Evolutionary conservation across 768 basidiomycete species (phyloP), one percentile per base, ranked within the genome.

Genomic region (Russula brevipes): DNA sequence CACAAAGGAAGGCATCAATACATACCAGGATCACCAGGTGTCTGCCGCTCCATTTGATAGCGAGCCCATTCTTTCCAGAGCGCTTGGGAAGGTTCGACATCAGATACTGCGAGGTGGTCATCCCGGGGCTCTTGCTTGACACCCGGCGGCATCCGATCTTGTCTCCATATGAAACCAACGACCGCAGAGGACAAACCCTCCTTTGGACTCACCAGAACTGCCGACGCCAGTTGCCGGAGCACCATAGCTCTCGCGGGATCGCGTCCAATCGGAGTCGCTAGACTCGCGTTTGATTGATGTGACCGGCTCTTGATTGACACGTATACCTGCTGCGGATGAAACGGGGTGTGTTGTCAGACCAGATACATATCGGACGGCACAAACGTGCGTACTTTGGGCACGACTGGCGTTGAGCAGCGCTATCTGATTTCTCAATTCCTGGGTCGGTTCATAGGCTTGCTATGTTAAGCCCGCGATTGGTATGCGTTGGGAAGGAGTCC

Each of bases 381-480:
- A 53, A 52, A 42, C 10, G 19, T 4, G 6, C 47, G 47, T 42
- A 16, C 59, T 35, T 51, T 64, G 58, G 17, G 42, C 16, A 6
- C 54, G 58, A 1, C 36, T 11, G 10, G 53, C 47, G 30, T 38
- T 51, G 14, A 64, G 42, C 9, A 54, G 47, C 41, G 63, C 63
- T 17, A 64, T 64, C n/a, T 64, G 58, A 51, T 60, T 54, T 60
- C 58, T 59, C n/a, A 64, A 36, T 45, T 38, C 58, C 42, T 60
- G 63, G 19, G n/a, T 12, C 17, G 63, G 63, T 8, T 38, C 58
- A 60, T 64, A 52, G 33, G 46, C 59, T 24, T 44, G 41, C 31
- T 56, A 30, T 58, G 38, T n/a, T 60, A 16, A 56, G 54, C 19
- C 24, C 14, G 35, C 30, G 16, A 50, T 51, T 14, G 12, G 30